Evolutionary conservation across 768 basidiomycete species (phyloP), one percentile per base, ranked within the genome.

Genomic region (Steccherinum ochraceum): DNA sequence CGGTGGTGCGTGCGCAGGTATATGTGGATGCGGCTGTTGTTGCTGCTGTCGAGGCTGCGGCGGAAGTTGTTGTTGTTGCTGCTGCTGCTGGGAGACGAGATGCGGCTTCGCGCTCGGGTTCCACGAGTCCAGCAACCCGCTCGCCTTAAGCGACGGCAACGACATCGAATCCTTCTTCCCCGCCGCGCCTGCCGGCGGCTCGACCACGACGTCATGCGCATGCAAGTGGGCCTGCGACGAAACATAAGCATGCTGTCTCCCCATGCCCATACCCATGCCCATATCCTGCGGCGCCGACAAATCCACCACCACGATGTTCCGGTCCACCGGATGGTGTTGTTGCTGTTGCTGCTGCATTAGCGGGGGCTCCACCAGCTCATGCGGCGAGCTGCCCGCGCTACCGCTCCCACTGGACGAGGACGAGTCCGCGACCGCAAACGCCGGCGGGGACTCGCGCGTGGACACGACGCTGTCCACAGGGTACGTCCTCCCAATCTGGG

Each of bases 91-190:
- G 30, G 30, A 7, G 7, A 7, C 7, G 7, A 16, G 7, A 16
- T 35, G 7, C 24, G 26, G 24, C 42, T 50, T n/a, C 50, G 39
- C 24, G 40, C 39, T 35, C 30, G 30, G 7, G 16, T 35, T 35
- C 59, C 57, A 76, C 51, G 74, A 71, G 57, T 86, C 84, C 39
- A 89, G 69, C 42, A 89, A 71, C 19, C 86, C 86, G 56, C 83
- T 86, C 25, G 81, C 79, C 66, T 87, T 88, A 49, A 89, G 69
- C 30, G 86, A 88, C 25, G 86, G 86, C 52, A 89, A 66, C 18
- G 82, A 79, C 56, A n/a, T n/a, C n/a, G n/a, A n/a, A n/a, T n/a
- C n/a, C 69, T 49, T 45, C 51, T 52, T 18, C 49, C 50, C 26
- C 30, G 30, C 7, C 30, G 7, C 30, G 16, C 30, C 30, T 16